A percentile compares a stretch with the other conserved stretches of the same genome.
Evolutionary conservation across 805 yeast genomes (phyloP).

Genomic region (Groenewaldozyma tartarivorans): DNA sequence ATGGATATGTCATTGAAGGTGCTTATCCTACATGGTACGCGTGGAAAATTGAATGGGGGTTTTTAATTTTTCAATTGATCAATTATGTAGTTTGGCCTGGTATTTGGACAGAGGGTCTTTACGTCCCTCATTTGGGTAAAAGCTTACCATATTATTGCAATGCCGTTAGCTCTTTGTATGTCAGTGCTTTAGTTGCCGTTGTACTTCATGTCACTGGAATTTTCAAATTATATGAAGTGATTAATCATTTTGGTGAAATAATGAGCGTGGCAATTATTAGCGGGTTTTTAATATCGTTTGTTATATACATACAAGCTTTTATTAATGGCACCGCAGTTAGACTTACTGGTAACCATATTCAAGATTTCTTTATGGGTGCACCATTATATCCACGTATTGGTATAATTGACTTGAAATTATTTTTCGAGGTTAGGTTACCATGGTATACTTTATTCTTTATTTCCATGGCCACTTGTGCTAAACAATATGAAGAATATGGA

Average conservation of each 20-base stretch:
- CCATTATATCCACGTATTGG: slow-evolving; percentile 95
- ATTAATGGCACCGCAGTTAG: slow-evolving; percentile 69
- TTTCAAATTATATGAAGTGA: slow-evolving; percentile 62
- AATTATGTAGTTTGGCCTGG: slow-evolving; percentile 87
- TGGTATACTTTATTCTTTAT: slow-evolving; percentile 87
- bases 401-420: slow-evolving; percentile 87
- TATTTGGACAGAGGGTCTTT: slow-evolving; percentile 90
- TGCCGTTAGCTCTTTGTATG: slow-evolving; percentile 78
- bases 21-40: slow-evolving; percentile 41
- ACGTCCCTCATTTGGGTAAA: slow-evolving; percentile 68
- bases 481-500: slow-evolving; percentile 79
- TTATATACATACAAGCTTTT: slow-evolving; percentile 60
- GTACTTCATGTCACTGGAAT: slow-evolving; percentile 63
- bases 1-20: slow-evolving; percentile 30
- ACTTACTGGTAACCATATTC: slow-evolving; percentile 83
- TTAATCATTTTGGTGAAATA: slow-evolving; percentile 81
- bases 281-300: slow-evolving; percentile 63
- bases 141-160: slow-evolving; percentile 91
- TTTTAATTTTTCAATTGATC: slow-evolving; percentile 55
- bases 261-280: slow-evolving; percentile 84
- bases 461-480: slow-evolving; percentile 61
- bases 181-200: slow-evolving; percentile 48
- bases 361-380: slow-evolving; percentile 95
- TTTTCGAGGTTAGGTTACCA: slow-evolving; percentile 93
- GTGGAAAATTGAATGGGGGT: slow-evolving; percentile 63